phyloP scores from a whole-genome alignment of 805 yeast species.

The Saccharomycopsis microspora region DNA sequence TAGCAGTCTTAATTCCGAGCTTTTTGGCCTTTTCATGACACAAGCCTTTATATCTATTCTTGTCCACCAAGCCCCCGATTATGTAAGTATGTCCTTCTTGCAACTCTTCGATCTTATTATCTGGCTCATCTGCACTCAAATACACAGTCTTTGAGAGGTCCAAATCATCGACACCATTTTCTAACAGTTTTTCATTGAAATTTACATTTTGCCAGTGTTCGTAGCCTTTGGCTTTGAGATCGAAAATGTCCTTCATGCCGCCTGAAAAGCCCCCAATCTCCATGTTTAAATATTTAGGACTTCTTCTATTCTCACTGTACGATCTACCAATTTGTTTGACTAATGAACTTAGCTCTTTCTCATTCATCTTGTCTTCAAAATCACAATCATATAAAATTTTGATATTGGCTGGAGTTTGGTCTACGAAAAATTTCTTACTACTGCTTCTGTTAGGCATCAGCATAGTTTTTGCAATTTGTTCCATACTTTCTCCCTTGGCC shows the following conservation, averaged over 20 bases:
- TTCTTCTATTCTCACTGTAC: conserved; percentile 66
- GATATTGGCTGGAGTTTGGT: conserved; percentile 39
- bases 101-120: conserved; percentile 42
- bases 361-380: conserved; percentile 83
- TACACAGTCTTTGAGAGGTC: conserved; percentile 38
- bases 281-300: conserved; percentile 46
- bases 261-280: conserved; percentile 56
- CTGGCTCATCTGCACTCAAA: conserved; percentile 80
- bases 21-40: conserved; percentile 74
- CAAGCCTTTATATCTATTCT: conserved; percentile 73
- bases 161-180: conserved; percentile 22
- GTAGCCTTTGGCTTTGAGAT: conserved; percentile 45
- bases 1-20: conserved; percentile 59
- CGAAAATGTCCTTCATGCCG: conserved; percentile 56
- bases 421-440: conserved; percentile 25
- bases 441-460: conserved; percentile 21
- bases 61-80: conserved; percentile 94
- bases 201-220: conserved; percentile 56
- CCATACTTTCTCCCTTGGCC: conserved; percentile 27
- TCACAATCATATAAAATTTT: conserved; percentile 74
- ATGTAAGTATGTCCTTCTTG: conserved; percentile 68
- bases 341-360: conserved; percentile 56
- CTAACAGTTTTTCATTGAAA: conserved; percentile 32
- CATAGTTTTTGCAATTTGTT: conserved; percentile 23
- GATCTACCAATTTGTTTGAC: conserved; percentile 73